These are phyloP conservation scores for Apostasia shenzhenica DNA, from an alignment of 106 monocot species.

Conservation along the genomic window DNA sequence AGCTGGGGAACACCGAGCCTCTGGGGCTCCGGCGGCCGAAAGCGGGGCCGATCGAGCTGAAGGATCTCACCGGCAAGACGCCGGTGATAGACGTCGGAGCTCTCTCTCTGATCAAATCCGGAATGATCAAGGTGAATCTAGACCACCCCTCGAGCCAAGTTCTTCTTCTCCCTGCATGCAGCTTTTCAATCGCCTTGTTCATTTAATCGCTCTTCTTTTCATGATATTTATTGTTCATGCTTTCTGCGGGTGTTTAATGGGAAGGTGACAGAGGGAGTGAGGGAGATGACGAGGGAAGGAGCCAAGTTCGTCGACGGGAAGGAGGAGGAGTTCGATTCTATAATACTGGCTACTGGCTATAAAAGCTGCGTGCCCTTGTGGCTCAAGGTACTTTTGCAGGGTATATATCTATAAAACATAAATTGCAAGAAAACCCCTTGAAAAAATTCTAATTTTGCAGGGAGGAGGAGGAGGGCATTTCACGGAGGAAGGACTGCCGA, in stretches of 20 bases:
- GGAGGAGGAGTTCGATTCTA: conserved; percentile 70
- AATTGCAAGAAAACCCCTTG: not conserved
- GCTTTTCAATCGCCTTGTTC: not conserved
- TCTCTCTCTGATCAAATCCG: conserved; percentile 60
- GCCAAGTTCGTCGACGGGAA: conserved; percentile 80
- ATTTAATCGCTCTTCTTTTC: not conserved
- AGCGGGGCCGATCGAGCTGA: conserved; percentile 79
- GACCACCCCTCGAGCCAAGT: not conserved
- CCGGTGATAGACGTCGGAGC: conserved; percentile 87
- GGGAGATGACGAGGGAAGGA: conserved; percentile 62
- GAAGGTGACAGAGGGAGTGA: conserved; percentile 71
- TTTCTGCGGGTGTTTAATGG: conserved; percentile 2
- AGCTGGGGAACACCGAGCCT: conserved; percentile 58
- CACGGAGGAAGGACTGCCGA: conserved; percentile 60
- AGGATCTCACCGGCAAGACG: conserved; percentile 88
- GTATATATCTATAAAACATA: not conserved
- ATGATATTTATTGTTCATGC: not conserved
- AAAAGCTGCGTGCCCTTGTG: conserved; percentile 91
- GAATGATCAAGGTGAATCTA: conserved; percentile 59
- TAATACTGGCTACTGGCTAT: conserved; percentile 90
- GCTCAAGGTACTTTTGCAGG: conserved; percentile 55
- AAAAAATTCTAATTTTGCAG: not conserved
- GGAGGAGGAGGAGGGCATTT: conserved; percentile 39
- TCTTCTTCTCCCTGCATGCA: not conserved
- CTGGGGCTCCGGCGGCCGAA: conserved; percentile 71